Percentiles rank a stretch among this genome's conserved stretches.
Evolutionary conservation across 1,284 basidiomycete genomes (phyloP).

Genomic region (Naganishia sp.): DNA sequence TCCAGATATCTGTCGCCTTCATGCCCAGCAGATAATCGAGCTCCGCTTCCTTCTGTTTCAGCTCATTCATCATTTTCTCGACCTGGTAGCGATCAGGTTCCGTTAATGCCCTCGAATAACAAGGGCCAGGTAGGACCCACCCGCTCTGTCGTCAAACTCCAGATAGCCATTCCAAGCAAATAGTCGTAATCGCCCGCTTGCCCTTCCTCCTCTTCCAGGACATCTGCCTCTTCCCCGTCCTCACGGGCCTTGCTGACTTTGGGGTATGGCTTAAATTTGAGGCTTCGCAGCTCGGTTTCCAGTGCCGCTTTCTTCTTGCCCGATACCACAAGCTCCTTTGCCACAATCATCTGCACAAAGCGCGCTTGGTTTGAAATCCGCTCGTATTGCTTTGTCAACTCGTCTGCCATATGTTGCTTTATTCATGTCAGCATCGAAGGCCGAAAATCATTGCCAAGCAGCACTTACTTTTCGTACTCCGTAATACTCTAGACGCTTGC

Average conservation of each 20-base stretch:
- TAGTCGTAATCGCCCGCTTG: constrained; percentile 83
- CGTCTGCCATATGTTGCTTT: constrained; percentile 80
- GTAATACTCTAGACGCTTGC: constrained; percentile 83
- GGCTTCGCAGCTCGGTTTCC: constrained; percentile 76
- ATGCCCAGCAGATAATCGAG: constrained; percentile 76
- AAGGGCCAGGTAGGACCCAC: constrained; percentile 54
- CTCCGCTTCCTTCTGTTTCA: constrained; percentile 79
- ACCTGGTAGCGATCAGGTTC: constrained; percentile 60
- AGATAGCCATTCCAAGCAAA: constrained; percentile 91
- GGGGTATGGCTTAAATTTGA: constrained; percentile 87
- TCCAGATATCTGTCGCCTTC: constrained; percentile 85
- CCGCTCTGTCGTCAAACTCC: constrained; percentile 91
- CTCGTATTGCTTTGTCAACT: constrained; percentile 81
- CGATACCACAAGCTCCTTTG: constrained; percentile 82
- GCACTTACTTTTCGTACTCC: constrained; percentile 82
- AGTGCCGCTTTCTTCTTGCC: constrained; percentile 89
- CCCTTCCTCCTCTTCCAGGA: constrained; percentile 61
- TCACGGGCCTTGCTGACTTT: constrained; percentile 65
- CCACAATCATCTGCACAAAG: constrained; percentile 95
- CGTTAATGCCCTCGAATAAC: neutral
- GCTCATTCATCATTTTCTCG: constrained; percentile 77
- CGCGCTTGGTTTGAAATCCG: constrained; percentile 91
- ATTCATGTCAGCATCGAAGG: too few species aligned
- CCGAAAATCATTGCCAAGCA: too few species aligned
- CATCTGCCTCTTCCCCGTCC: constrained; percentile 69